Base-by-base conservation (phyloP, 306 rosid genomes). In the Dalbergia oliveri region DNA sequence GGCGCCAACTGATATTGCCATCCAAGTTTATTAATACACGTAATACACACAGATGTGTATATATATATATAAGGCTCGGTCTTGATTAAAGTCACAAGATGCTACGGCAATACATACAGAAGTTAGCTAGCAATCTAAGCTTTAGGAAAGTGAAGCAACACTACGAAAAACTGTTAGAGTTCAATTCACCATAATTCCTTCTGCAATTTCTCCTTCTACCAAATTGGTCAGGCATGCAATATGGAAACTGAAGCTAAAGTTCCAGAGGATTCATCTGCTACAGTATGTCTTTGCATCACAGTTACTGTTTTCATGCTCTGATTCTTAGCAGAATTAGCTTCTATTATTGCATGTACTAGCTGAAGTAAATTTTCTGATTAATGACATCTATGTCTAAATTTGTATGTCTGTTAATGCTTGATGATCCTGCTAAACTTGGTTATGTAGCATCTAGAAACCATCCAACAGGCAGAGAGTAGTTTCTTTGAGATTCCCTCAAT, bases 181-280 rank as follows among this genome's bases (percentile, higher is more conserved):
- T 77, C 37, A 66, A 50, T 74, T 62, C 80, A 61, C 11, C 53
- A 33, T 58, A 75, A 31, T 53, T 86, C 70, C 82, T 62, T 79
- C 81, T 69, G 81, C 54, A 37, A 45, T 31, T 75, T 43, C 77
- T 66, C 60, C 66, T 56, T 78, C 70, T 31, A 62, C 21, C 63
- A 74, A 75, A 53, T 73, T 71, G 43, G 23, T 49, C 53, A 74
- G 81, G 75, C 54, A 66, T 53, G 49, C 69, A 70, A 78, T 57
- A 91, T 90, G 91, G 92, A 79, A 78, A 44, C 90, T 45, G 86
- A 84, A 81, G 83, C 78, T 51, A 80, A 76, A 56, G 72, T 61
- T 62, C 69, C 83, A 72, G 87, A 86, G 75, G 70, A 72, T 34
- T 71, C 76, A 58, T 79, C 80, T 76, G 71, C 77, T 77, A 33